Evolutionary conservation across 768 basidiomycete genomes (phyloP).

Genomic region (Termitomyces sp.): DNA sequence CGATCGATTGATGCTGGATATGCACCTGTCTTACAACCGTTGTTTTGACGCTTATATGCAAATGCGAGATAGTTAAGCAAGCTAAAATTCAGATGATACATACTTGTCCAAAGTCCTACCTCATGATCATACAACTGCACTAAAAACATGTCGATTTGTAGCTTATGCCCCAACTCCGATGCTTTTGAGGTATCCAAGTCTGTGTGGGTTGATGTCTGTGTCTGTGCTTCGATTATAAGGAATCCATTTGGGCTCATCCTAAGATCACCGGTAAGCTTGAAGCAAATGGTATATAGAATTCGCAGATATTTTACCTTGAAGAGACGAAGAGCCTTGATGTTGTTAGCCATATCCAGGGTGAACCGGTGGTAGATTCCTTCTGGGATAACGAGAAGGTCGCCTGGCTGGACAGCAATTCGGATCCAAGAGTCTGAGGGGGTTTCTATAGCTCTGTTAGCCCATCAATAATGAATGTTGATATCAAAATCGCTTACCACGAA

Average conservation of each 20-base stretch:
- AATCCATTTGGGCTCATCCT: constrained; percentile 93
- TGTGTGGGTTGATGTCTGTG: constrained; percentile 61
- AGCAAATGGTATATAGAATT: background rate
- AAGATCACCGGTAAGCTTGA: background rate
- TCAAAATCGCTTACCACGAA: constrained; percentile 56
- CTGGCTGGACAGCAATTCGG: constrained; percentile 64
- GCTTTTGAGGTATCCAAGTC: constrained; percentile 54
- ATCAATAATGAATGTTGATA: background rate
- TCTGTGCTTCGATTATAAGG: constrained; percentile 60
- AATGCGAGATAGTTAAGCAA: background rate
- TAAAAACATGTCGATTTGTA: background rate
- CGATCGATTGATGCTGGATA: background rate
- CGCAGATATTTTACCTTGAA: constrained; percentile 57
- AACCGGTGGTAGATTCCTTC: constrained; percentile 94
- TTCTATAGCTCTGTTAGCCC: constrained; percentile 32
- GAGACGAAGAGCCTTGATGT: constrained; percentile 71
- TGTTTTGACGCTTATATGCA: background rate
- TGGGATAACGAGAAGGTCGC: constrained; percentile 84
- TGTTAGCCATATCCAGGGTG: constrained; percentile 74
- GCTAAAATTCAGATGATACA: background rate
- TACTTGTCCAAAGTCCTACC: background rate
- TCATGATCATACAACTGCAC: constrained; percentile 1
- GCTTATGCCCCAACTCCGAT: constrained; percentile 37
- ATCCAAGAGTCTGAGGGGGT: constrained; percentile 72
- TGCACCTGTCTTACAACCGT: background rate